phyloP scores from a whole-genome alignment of 805 yeast genomes.

The Monosporozyma aerobia region DNA sequence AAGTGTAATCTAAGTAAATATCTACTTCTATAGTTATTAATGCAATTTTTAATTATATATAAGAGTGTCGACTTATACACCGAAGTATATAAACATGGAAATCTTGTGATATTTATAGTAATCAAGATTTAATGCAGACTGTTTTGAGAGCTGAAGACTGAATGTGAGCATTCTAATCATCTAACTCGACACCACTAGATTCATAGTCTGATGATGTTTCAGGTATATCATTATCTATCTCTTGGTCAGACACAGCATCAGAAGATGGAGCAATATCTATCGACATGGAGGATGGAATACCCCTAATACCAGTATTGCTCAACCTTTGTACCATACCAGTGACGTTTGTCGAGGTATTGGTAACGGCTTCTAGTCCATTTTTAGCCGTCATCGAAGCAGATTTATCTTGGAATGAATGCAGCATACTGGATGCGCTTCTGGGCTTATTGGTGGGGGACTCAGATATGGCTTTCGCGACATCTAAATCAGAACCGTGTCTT shows the following conservation, averaged over 20 bases:
- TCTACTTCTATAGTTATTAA: not conserved
- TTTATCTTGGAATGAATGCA: not conserved
- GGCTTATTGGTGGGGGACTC: not conserved
- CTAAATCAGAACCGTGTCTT: not conserved
- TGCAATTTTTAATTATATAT: not conserved
- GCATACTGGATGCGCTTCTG: not conserved
- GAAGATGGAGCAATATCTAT: not conserved
- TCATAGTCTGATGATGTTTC: not conserved
- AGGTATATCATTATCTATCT: not conserved
- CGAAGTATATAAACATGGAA: not conserved
- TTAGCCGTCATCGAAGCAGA: not conserved
- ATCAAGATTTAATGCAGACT: not conserved
- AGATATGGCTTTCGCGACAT: not conserved
- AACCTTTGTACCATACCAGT: not conserved
- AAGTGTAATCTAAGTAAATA: conserved; percentile 9
- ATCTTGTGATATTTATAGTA: not conserved
- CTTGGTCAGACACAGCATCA: not conserved
- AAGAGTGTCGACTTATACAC: not conserved
- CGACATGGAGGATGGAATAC: not conserved
- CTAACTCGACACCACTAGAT: not conserved
- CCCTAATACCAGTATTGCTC: not conserved
- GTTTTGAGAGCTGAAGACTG: not conserved
- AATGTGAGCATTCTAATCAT: not conserved
- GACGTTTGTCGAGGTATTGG: not conserved
- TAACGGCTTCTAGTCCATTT: not conserved